Evolutionary conservation across 2,329 filamentous ascomycete species (phyloP), one percentile per base, ranked within the genome.

Genomic region (Bipolaris zeicola): DNA sequence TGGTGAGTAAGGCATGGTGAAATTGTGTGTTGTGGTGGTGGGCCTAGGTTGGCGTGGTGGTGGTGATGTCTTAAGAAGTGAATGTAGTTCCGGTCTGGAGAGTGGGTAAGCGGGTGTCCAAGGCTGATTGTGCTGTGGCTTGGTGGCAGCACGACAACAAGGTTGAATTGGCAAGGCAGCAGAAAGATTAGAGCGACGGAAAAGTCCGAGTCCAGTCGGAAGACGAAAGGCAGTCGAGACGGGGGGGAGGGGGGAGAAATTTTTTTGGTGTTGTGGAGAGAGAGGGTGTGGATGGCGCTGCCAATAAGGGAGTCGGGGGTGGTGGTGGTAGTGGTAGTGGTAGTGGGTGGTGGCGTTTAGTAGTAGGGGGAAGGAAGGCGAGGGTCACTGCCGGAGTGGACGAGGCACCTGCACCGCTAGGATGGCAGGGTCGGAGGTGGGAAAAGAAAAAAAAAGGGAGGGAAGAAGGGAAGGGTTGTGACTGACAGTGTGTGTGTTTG

Each of bases 1-100:
- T 73, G 68, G 67, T 67, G 76, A 76, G 75, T 78, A 80, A 66
- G 78, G 72, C 80, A 82, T 82, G 68, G 55, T 66, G 50, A 33
- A 46, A 50, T 41, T 60, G 62, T 50, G 48, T 50, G 47, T 52
- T 54, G 48, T 39, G 38, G 63, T 48, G 49, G 36, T 58, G 5
- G 33, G 37, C 20, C 20, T 20, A 20, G 20, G 20, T 20, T 20
- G 20, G 20, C 20, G 20, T 20, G 50, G 48, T 62, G 39, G 47
- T 51, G 57, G 55, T 50, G 56, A 58, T 52, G 34, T 63, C 51
- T 68, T 67, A 26, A 31, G 58, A 66, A 67, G 51, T 57, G 53
- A 59, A 53, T 22, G 48, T 55, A 38, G 48, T 42, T 42, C 39
- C 39, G 39, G 53, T 16, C 48, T 56, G 53, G 16, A 33, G 16